Evolutionary conservation across 306 rosid genomes (phyloP).

Genomic region (Gynostemma pentaphyllum): DNA sequence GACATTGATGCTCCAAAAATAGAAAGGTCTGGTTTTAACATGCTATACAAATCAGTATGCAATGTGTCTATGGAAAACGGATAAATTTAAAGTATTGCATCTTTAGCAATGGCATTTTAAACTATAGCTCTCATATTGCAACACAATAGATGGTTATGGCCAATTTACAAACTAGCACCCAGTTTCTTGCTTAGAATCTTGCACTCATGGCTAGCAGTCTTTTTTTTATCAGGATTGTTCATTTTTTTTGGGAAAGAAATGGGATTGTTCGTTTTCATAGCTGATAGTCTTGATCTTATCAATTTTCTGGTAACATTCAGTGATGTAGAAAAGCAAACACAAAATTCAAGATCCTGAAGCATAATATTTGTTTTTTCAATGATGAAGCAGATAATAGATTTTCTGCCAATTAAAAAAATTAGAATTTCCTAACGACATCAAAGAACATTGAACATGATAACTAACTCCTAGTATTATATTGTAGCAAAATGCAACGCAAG

Average conservation of each 20-base stretch:
- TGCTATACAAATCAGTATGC: slow-evolving; percentile 9
- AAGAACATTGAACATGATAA: neutral
- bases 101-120: neutral
- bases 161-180: slow-evolving; percentile 6
- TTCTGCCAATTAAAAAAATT: neutral
- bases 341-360: too few relatives aligned
- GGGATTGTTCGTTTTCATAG: too few relatives aligned
- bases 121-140: neutral
- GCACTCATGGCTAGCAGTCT: neutral
- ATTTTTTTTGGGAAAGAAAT: too few relatives aligned
- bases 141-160: neutral
- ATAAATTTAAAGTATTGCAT: neutral
- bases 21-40: slow-evolving; percentile 58
- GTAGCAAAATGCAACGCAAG: neutral
- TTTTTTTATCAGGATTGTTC: too few relatives aligned
- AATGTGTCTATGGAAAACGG: slow-evolving; percentile 8
- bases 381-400: too few relatives aligned
- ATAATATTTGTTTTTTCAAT: too few relatives aligned
- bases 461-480: neutral
- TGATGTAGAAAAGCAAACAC: too few relatives aligned
- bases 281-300: too few relatives aligned
- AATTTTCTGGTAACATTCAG: too few relatives aligned
- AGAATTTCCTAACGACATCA: neutral
- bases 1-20: slow-evolving; percentile 98
- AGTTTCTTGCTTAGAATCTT: neutral